Evolutionary conservation across 2,329 filamentous ascomycete genomes (phyloP), one percentile per base, ranked within the genome.

Genomic region (Hymenoscyphus infarciens): DNA sequence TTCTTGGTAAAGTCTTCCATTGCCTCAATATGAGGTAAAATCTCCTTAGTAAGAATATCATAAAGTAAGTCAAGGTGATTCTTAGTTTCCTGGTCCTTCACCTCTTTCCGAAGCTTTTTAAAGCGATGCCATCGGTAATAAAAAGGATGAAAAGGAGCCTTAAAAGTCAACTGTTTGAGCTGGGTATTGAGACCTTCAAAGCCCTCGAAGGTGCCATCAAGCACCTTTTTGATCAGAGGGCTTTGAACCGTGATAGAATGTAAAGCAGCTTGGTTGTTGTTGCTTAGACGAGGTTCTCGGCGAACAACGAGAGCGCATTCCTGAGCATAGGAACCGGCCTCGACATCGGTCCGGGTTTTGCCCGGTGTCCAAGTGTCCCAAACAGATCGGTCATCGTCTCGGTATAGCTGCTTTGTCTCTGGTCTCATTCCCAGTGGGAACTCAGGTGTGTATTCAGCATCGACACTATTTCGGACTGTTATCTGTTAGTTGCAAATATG

Each of bases 81-180:
- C 56, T 76, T 79, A 1, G 80, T 80, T 19, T 71, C 74, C 3
- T 73, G 68, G 16, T 85, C 81, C 2, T 75, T 70, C 7, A 77
- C 68, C 38, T 78, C 76, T 8, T 79, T 70, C 54, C 78, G 74
- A 31, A 78, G 77, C 3, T 75, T 71, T 11, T 72, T 67, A 42
- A 87, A 78, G 5, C 75, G 69, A 1, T 79, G 75, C 86, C 87
- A 90, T 35, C 87, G 81, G 73, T 91, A 86, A 49, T 89, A 83
- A 57, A 91, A 83, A 0, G 84, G 83, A 67, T 83, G 77, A 65
- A 90, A 90, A 0, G 84, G 85, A 0, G 81, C 81, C 10, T 76
- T 73, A 64, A 90, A 88, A 1, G 68, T 72, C 13, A 76, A 63
- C 13, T 70, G 63, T 56, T 74, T 70, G 35, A 76, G 65, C 35